Percentiles rank a stretch among this genome's conserved stretches.
Evolutionary conservation across 371 early-diverging fungal genomes (phyloP).

Genomic region (Globomyces sp.): DNA sequence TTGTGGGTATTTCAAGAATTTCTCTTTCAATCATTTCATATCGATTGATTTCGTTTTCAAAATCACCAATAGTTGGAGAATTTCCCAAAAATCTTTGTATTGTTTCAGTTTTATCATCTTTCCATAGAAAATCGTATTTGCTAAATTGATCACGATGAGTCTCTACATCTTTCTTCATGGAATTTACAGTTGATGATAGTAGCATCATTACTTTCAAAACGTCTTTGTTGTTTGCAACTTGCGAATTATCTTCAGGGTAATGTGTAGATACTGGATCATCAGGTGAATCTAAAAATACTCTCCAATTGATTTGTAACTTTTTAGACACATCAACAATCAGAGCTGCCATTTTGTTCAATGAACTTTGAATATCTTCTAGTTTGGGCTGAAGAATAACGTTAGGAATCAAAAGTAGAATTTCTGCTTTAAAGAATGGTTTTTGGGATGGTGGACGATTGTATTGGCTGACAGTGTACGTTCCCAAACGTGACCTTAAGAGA

Average conservation of each 20-base stretch:
- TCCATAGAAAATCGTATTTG: constrained; percentile 63
- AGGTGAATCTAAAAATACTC: constrained; percentile 42
- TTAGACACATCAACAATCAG: constrained; percentile 59
- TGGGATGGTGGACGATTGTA: constrained; percentile 51
- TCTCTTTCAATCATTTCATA: constrained; percentile 58
- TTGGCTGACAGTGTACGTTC: constrained; percentile 53
- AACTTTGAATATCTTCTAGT: constrained; percentile 61
- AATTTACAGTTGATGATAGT: constrained; percentile 54
- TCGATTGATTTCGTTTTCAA: constrained; percentile 60
- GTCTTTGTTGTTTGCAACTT: constrained; percentile 64
- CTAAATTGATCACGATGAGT: constrained; percentile 57
- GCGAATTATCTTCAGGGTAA: constrained; percentile 55
- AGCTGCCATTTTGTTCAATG: constrained; percentile 51
- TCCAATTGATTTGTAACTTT: constrained; percentile 53
- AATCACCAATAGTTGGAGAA: constrained; percentile 57
- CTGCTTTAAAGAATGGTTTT: constrained; percentile 59
- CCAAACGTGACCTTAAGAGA: constrained; percentile 48
- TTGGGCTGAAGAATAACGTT: constrained; percentile 61
- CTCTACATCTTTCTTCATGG: constrained; percentile 63
- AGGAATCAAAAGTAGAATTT: constrained; percentile 56
- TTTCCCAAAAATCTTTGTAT: constrained; percentile 51
- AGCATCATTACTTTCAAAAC: constrained; percentile 54
- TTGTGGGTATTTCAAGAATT: constrained; percentile 49
- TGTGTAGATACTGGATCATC: constrained; percentile 48
- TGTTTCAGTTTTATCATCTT: constrained; percentile 59